A percentile compares a stretch with the other conserved stretches of the same genome.
Conservation (phyloP, 352 stramenopile genomes). For the Phytopythium ostracodes region DNA sequence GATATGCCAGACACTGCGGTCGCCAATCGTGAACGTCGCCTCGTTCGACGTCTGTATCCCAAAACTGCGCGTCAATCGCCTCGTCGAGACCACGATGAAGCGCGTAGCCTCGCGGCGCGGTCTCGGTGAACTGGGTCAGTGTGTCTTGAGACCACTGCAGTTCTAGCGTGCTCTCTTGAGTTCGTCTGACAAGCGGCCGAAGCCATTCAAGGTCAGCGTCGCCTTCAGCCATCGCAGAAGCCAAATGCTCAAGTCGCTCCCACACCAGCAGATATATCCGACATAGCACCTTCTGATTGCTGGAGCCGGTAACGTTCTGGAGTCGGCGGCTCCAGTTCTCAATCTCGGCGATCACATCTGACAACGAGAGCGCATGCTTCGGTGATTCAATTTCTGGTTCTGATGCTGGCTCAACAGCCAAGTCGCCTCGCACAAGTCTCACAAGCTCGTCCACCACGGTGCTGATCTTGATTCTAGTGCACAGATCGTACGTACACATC, state of each 20-base stretch:
- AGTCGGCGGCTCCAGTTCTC: no score
- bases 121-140: not conserved
- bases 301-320: no score
- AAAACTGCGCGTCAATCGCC: not conserved
- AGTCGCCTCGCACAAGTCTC: not conserved
- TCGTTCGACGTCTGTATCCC: not conserved
- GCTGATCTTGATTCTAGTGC: not conserved
- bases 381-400: no score
- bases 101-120: not conserved
- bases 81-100: not conserved
- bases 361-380: no score
- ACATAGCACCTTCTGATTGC: no score
- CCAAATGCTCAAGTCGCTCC: no score
- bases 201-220: no score
- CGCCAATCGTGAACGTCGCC: not conserved
- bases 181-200: not conserved
- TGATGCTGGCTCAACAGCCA: no score
- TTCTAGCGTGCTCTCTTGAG: not conserved
- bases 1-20: no score
- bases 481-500: not conserved
- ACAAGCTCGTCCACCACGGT: not conserved
- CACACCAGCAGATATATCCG: no score
- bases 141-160: not conserved
- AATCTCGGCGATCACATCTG: no score
- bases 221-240: no score